Evolutionary conservation across 441 rosid species (phyloP), one percentile per base, ranked within the genome.

Genomic region (Populus hybrid): DNA sequence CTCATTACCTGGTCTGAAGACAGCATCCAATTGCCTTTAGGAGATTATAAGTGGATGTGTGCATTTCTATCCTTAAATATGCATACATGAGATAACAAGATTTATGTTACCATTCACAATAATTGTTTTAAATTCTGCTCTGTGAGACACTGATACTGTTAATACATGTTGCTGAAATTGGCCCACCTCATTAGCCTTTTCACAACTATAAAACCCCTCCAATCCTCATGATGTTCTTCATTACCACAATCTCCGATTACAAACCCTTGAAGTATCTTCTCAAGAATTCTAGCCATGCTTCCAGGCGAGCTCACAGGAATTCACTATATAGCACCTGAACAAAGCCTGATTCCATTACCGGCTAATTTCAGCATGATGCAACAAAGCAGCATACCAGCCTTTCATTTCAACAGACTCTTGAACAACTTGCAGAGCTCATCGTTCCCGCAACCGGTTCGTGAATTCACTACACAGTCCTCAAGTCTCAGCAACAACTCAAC

Each of bases 401-500:
- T 87, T 85, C 84, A 89, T 74, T 82, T 85, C 87, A 76, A 83
- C 82, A 72, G 86, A 73, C 71, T 84, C 66, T 73, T 85, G 12
- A 82, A 61, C 81, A 82, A 85, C 81, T 82, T 86, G 12, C 83
- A 89, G 31, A 82, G 77, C 75, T 83, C 81, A 73, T 65, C 82
- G 64, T 50, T 74, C 75, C 84, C 80, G 16, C 84, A 68, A 67
- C 73, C 82, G 67, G 83, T 65, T 74, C 83, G 84, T 42, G 87
- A 83, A 36, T 79, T 90, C 76, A 29, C 83, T 66, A 75, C 83
- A 42, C 87, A 77, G 78, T 75, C 89, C 38, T 83, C 87, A 5
- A 70, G 85, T 73, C 77, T 82, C 38, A 83, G 94, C 90, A 93
- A 89, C 88, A 89, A 89, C 82, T 89, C 97, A 45, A 86, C 97